Evolutionary conservation across 1,284 basidiomycete species (phyloP), one percentile per base, ranked within the genome.

Genomic region (Bondarzewia mesenterica): DNA sequence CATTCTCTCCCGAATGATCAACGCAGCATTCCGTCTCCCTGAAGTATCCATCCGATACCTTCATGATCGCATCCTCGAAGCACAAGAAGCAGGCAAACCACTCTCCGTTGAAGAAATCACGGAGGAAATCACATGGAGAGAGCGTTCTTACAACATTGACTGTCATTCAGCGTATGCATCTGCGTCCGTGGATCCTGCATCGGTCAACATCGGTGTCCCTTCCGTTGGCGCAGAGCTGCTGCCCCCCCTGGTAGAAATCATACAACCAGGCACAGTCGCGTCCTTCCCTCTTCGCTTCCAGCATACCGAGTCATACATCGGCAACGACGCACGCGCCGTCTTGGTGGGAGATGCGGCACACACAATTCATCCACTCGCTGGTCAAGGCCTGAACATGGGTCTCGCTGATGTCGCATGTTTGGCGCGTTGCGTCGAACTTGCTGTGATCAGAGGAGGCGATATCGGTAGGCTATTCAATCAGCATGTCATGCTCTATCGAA

Each of bases 341-440:
- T 79, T 99, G 2, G 81, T 99, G 1, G 96, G 96, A 4, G 96
- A 99, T 65, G 94, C 96, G 1, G 95, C 94, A 14, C 96, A 99
- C 61, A 91, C 91, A 0, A 77, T 93, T 4, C 96, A 99, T 61
- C 96, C 96, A 0, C 78, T 99, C n/a, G 95, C 94, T 0, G 96
- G 96, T 1, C 96, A 99, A 62, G 96, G 95, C 0, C 71, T 99
- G 38, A 99, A 99, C 63, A 72, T 95, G 58, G 96, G 95, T 16
- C 70, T 99, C 15, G 88, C 77, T 2, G 95, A 99, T 61, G 91
- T 85, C 0, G 75, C 85, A 57, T 76, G 77, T 47, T 75, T 95
- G 18, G 71, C 80, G 1, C 68, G 72, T 32, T 81, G 79, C 54
- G 78, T 94, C 38, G 67, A 80, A 25, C 58, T 69, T 5, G 74